phyloP scores from a whole-genome alignment of 495 filamentous ascomycete genomes.

The Lentithecium fluviatile region DNA sequence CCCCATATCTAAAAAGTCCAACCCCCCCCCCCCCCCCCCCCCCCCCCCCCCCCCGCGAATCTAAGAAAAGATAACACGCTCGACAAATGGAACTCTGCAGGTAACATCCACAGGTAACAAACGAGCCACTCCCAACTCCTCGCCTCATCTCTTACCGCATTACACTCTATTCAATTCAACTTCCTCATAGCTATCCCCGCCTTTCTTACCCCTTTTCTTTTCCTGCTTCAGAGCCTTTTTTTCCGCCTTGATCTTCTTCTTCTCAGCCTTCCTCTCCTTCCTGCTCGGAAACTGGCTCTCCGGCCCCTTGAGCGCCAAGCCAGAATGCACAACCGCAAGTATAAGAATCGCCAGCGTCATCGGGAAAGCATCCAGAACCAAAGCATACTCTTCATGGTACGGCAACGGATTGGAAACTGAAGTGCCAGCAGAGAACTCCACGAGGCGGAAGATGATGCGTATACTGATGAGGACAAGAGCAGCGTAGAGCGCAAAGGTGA shows the following conservation, averaged over 20 bases:
- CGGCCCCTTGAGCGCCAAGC: constrained; percentile 51
- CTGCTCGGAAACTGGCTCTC: constrained; percentile 43
- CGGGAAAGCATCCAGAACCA: constrained; percentile 57
- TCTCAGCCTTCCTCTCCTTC: constrained; percentile 38
- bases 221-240: constrained; percentile 34
- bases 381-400: constrained; percentile 55
- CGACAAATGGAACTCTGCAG: too few species aligned
- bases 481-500: constrained; percentile 54
- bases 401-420: constrained; percentile 46
- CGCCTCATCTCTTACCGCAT: too few species aligned
- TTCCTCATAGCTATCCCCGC: neutral
- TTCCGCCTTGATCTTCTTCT: constrained; percentile 42
- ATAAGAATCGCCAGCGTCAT: constrained; percentile 55
- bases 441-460: constrained; percentile 60
- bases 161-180: too few species aligned
- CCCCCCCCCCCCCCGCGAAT: too few species aligned
- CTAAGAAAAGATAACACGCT: too few species aligned
- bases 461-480: constrained; percentile 54
- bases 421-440: constrained; percentile 52
- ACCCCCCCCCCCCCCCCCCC: too few species aligned
- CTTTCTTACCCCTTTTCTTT: constrained; percentile 14
- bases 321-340: constrained; percentile 55
- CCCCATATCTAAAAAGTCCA: too few species aligned
- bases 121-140: too few species aligned
- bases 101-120: too few species aligned